Evolutionary conservation across 2,329 filamentous ascomycete species (phyloP), one percentile per base, ranked within the genome.

Genomic region (Epichloe elymi): DNA sequence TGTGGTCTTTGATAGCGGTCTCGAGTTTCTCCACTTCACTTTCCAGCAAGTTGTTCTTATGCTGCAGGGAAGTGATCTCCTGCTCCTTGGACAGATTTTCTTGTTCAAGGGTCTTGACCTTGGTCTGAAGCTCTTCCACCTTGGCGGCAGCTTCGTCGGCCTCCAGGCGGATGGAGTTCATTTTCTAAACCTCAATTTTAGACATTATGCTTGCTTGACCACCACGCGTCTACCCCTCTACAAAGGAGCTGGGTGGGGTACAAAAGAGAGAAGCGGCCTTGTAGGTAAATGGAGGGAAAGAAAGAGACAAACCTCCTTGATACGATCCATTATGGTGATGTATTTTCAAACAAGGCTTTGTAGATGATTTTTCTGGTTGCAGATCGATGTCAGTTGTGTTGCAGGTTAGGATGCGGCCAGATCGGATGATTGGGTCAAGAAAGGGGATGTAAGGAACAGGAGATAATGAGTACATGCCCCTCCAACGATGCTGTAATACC

Each of bases 41-140:
- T 75, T 97, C 93, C 54, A 97, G 85, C 55, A 95, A 78, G 64
- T 83, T 82, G 74, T 95, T 96, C 78, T 91, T 94, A 84, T 97
- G 91, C 67, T 85, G 82, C 64, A 97, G 82, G 50, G 93, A 97
- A 59, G 87, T 94, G 71, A 97, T 95, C 70, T 97, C 91, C 73
- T 97, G 90, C 76, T 97, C 93, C 78, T 97, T 97, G 67, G 85
- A 78, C 56, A 95, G 79, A 70, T 89, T 95, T 75, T 97, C 91
- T 72, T 95, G 86, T 74, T 98, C 90, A 57, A 97, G 80, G 50
- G 73, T 70, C 79, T 96, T 97, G 74, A 96, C 79, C 74, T 88
- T 90, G 63, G 71, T 59, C 74, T 93, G 83, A 60, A 95, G 81
- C 73, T 97, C 91, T 67, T 96, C 88, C 58, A 85, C 84, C 74